These are phyloP conservation scores for Moniliella sp. DNA, from an alignment of 1,284 basidiomycete genomes.

Conservation along the genomic window DNA sequence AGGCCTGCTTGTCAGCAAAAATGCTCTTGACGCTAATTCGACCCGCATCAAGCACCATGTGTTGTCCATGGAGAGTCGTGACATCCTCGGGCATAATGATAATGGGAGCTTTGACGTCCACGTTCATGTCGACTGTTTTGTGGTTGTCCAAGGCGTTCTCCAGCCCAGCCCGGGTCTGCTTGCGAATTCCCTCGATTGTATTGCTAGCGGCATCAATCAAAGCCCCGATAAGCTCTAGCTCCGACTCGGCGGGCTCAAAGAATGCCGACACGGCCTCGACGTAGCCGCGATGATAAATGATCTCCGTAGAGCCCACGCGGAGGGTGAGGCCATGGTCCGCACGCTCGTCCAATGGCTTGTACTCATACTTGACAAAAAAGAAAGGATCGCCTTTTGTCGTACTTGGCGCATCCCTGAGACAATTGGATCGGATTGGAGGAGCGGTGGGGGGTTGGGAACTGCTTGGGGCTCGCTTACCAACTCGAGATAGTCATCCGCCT, in stretches of 20 bases:
- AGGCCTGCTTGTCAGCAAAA: constrained; percentile 59
- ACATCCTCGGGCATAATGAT: constrained; percentile 82
- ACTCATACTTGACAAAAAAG: constrained; percentile 77
- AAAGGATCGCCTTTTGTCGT: constrained; percentile 66
- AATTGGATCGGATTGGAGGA: constrained; percentile 5
- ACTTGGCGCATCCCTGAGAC: constrained; percentile 24
- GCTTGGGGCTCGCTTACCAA: too few species aligned
- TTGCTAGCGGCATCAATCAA: constrained; percentile 61
- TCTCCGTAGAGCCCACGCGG: constrained; percentile 85
- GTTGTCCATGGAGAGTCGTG: constrained; percentile 53
- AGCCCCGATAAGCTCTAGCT: constrained; percentile 68
- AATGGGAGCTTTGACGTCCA: constrained; percentile 90
- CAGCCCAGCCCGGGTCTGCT: constrained; percentile 79
- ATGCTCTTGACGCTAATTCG: constrained; percentile 83
- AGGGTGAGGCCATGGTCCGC: constrained; percentile 78
- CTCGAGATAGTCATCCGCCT: constrained; percentile 39
- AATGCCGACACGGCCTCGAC: constrained; percentile 78
- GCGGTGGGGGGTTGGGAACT: too few species aligned
- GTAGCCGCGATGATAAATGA: constrained; percentile 86
- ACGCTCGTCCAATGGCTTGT: constrained; percentile 71
- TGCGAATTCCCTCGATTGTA: constrained; percentile 77
- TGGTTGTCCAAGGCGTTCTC: constrained; percentile 79
- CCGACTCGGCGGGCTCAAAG: constrained; percentile 80
- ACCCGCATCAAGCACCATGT: constrained; percentile 84
- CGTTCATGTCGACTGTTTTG: constrained; percentile 81